Conservation (phyloP, 106 monocot genomes). For the Allium sativum region DNA sequence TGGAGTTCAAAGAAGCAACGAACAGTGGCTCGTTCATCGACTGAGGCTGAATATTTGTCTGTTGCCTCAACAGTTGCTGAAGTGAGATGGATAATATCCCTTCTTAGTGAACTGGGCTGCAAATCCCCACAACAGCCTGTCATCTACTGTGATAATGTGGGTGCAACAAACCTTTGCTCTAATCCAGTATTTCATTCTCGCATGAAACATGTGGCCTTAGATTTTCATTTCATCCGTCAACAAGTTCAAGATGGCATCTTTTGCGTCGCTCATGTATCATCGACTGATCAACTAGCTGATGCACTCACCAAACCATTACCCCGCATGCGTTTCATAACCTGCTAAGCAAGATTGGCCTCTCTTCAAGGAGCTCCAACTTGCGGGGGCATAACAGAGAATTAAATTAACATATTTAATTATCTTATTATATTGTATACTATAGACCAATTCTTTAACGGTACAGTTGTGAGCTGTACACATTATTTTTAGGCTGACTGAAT, state of each 20-base stretch:
- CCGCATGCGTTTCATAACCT: not conserved
- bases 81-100: slow-evolving; percentile 2
- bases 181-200: not conserved
- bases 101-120: not conserved
- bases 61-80: slow-evolving; percentile 3
- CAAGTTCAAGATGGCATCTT: not conserved
- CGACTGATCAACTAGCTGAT: not conserved
- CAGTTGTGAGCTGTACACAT: no score
- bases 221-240: not conserved
- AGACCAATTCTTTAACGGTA: no score
- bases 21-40: slow-evolving; percentile 7
- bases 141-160: not conserved
- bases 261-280: not conserved
- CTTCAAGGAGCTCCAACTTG: no score
- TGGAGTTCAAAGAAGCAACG: slow-evolving; percentile 13
- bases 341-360: no score
- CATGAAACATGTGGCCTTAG: not conserved
- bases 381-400: no score
- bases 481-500: no score
- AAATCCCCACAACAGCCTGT: not conserved
- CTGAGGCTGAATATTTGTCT: slow-evolving; percentile 13
- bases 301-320: not conserved
- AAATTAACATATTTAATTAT: no score
- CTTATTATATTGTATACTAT: no score
- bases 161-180: not conserved